Percentiles rank a stretch among this genome's conserved stretches.
Conservation (phyloP, 108 stramenopile genomes). For the Cyclotella sp. region DNA sequence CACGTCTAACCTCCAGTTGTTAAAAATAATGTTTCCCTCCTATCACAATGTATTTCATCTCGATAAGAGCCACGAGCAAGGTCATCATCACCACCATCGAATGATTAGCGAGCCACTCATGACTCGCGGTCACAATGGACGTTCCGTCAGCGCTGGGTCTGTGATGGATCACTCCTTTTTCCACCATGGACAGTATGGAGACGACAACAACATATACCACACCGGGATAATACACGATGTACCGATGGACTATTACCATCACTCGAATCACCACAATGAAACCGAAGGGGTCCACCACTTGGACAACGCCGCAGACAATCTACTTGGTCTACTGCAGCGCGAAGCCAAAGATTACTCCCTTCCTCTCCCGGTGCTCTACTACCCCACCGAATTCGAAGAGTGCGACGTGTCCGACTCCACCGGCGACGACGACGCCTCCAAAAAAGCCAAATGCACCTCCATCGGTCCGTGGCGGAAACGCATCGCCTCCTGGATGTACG, state of each 20-base stretch:
- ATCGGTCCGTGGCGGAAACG: conserved; percentile 49
- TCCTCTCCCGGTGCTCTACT: conserved; percentile 35
- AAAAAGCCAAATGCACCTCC: conserved; percentile 16
- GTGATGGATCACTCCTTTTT: conserved; percentile 1
- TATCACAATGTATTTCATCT: conserved; percentile 7
- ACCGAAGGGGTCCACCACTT: not conserved
- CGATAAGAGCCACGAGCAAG: not conserved
- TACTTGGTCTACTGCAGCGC: conserved; percentile 38
- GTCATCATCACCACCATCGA: not conserved
- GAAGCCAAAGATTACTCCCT: conserved; percentile 37
- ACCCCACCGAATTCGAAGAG: conserved; percentile 49
- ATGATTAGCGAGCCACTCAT: not conserved
- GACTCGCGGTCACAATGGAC: not conserved
- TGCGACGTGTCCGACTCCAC: not conserved
- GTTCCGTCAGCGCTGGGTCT: not conserved
- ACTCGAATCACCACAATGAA: not conserved
- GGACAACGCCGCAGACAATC: conserved; percentile 31
- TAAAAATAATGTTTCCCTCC: not conserved
- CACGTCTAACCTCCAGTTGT: too few relatives aligned
- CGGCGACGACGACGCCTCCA: not conserved
- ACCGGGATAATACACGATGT: not conserved
- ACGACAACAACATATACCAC: not conserved
- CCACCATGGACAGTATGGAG: not conserved
- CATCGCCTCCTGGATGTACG: conserved; percentile 43
- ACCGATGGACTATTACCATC: conserved; percentile 10